phyloP scores from a whole-genome alignment of 257 asterid genomes.

The Verbena officinalis region DNA sequence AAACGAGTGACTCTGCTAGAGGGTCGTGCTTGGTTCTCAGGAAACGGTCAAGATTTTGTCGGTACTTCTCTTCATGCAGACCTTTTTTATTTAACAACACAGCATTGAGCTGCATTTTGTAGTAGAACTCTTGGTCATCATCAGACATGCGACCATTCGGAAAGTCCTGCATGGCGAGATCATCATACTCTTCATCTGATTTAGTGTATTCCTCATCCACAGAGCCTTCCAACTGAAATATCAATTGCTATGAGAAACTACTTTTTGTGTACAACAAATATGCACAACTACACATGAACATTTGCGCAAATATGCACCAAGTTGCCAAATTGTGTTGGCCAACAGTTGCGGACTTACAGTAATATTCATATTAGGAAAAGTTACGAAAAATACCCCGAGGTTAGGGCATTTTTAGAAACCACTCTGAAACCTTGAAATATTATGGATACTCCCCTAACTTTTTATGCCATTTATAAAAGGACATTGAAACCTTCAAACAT shows the following conservation, averaged over 20 bases:
- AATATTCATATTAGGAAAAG: too few relatives aligned
- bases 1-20: slow-evolving; percentile 30
- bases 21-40: slow-evolving; percentile 37
- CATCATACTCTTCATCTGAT: slow-evolving; percentile 90
- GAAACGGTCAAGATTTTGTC: slow-evolving; percentile 50
- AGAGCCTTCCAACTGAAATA: slow-evolving; percentile 78
- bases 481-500: too few relatives aligned
- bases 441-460: too few relatives aligned
- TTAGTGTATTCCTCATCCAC: slow-evolving; percentile 85
- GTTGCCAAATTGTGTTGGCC: too few relatives aligned
- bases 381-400: too few relatives aligned
- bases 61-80: slow-evolving; percentile 43
- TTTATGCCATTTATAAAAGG: too few relatives aligned
- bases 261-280: neutral
- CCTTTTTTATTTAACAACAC: slow-evolving; percentile 27
- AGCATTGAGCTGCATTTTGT: slow-evolving; percentile 22
- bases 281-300: too few relatives aligned
- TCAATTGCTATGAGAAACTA: slow-evolving; percentile 17
- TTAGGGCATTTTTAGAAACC: too few relatives aligned
- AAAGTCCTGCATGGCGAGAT: slow-evolving; percentile 73
- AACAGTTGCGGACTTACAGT: too few relatives aligned
- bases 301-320: too few relatives aligned
- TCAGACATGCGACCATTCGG: slow-evolving; percentile 45
- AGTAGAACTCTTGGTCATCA: slow-evolving; percentile 38
- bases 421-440: too few relatives aligned